phyloP scores from a whole-genome alignment of 176 grass and related monocot species.

The Pontederia paniculata region DNA sequence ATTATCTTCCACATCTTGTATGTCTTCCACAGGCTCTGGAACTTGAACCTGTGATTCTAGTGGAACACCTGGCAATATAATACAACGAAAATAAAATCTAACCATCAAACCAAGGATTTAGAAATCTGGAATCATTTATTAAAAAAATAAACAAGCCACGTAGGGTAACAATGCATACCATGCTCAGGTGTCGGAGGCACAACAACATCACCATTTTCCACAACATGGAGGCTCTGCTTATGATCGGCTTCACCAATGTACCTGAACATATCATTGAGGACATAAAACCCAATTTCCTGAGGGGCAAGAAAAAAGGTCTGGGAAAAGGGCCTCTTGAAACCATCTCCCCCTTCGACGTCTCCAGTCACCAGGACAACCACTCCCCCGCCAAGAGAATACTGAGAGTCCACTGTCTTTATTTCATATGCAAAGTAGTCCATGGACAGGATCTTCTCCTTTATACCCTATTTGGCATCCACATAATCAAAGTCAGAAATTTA shows the following conservation, averaged over 20 bases:
- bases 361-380: constrained; percentile 84
- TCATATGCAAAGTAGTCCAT: constrained; percentile 69
- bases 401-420: constrained; percentile 77
- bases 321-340: constrained; percentile 48
- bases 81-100: neutral
- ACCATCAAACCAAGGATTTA: neutral
- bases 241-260: constrained; percentile 37
- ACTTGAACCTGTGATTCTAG: constrained; percentile 1
- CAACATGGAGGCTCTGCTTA: constrained; percentile 7
- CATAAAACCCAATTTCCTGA: constrained; percentile 81
- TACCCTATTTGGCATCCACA: constrained; percentile 36
- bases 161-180: constrained; percentile 17
- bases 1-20: constrained; percentile 20
- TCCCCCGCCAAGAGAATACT: constrained; percentile 66
- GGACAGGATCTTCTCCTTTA: constrained; percentile 82
- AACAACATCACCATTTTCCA: constrained; percentile 37
- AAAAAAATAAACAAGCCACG: neutral
- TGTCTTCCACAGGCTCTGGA: constrained; percentile 20
- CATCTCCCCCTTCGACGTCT: constrained; percentile 41
- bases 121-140: neutral
- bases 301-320: constrained; percentile 97
- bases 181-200: constrained; percentile 8
- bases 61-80: constrained; percentile 15
- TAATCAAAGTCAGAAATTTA: too few relatives aligned
- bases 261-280: constrained; percentile 83